Conservation (phyloP, 2,329 filamentous ascomycete species). For the Xylaria sp. region DNA sequence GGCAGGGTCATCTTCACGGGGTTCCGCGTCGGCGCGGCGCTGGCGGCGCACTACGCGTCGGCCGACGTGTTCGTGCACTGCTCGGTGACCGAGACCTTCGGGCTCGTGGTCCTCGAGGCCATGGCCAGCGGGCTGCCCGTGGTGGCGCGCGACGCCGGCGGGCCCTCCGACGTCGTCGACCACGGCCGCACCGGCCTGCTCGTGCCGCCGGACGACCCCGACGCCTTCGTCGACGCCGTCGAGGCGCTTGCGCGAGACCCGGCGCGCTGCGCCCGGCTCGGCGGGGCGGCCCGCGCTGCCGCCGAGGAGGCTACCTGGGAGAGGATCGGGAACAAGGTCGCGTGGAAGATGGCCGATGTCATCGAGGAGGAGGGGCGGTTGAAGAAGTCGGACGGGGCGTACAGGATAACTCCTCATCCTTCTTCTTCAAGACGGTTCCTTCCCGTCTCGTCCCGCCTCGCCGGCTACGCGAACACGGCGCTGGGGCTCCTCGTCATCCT, state of each 20-base stretch:
- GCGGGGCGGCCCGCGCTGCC: slow-evolving; percentile 51
- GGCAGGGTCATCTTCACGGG: slow-evolving; percentile 68
- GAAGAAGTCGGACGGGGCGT: slow-evolving; percentile 16
- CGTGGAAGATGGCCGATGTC: slow-evolving; percentile 62
- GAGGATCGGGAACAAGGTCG: slow-evolving; percentile 70
- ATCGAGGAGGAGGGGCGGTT: slow-evolving; percentile 50
- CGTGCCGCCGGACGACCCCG: slow-evolving; percentile 60
- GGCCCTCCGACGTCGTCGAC: slow-evolving; percentile 67
- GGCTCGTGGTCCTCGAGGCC: slow-evolving; percentile 69
- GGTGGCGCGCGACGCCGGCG: slow-evolving; percentile 69
- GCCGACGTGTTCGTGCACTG: slow-evolving; percentile 73
- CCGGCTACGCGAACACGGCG: slow-evolving; percentile 47
- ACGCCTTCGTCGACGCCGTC: slow-evolving; percentile 59
- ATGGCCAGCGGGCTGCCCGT: slow-evolving; percentile 74
- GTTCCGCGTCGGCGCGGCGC: slow-evolving; percentile 60
- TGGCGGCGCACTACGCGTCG: slow-evolving; percentile 69
- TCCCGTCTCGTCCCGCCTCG: too few relatives aligned
- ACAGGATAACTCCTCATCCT: slow-evolving; percentile 48
- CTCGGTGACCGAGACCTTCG: slow-evolving; percentile 73
- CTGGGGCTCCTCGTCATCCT: slow-evolving; percentile 51
- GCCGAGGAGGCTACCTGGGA: slow-evolving; percentile 71
- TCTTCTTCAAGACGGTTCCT: slow-evolving; percentile 43
- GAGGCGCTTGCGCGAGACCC: slow-evolving; percentile 51
- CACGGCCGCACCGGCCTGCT: slow-evolving; percentile 64
- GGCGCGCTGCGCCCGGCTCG: slow-evolving; percentile 49